Evolutionary conservation across 441 rosid genomes (phyloP).

Genomic region (Flueggea neowawraea): DNA sequence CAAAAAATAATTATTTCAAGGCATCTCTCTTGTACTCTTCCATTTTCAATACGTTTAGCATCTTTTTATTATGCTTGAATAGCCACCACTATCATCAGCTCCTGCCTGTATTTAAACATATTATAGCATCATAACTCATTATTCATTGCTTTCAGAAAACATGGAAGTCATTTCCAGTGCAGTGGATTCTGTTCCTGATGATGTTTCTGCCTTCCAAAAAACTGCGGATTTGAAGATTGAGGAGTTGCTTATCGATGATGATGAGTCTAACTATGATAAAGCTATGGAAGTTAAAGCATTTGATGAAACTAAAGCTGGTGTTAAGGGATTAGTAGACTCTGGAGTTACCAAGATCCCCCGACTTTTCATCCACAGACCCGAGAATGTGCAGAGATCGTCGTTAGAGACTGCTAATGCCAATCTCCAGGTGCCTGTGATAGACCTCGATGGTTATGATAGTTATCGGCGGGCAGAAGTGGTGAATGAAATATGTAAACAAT

Average conservation of each 20-base stretch:
- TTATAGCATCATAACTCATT: background rate
- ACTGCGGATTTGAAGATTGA: background rate
- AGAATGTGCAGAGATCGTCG: slow-evolving; percentile 12
- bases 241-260: background rate
- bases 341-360: slow-evolving; percentile 37
- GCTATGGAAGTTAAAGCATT: slow-evolving; percentile 36
- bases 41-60: slow-evolving; percentile 13
- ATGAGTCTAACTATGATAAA: slow-evolving; percentile 23
- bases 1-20: background rate
- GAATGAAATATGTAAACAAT: slow-evolving; percentile 29
- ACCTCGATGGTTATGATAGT: slow-evolving; percentile 28
- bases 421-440: slow-evolving; percentile 46
- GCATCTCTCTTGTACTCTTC: slow-evolving; percentile 1
- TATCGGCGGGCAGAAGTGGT: slow-evolving; percentile 21
- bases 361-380: slow-evolving; percentile 34
- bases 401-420: background rate
- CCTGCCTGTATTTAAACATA: background rate
- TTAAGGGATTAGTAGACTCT: slow-evolving; percentile 41
- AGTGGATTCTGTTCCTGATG: slow-evolving; percentile 3
- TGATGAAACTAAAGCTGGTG: slow-evolving; percentile 46
- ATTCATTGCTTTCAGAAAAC: background rate
- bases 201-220: slow-evolving; percentile 1
- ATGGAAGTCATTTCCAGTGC: slow-evolving; percentile 18
- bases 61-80: slow-evolving; percentile 16
- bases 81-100: slow-evolving; percentile 3